These are phyloP conservation scores for Colletotrichum orbiculare DNA, from an alignment of 2,329 filamentous ascomycete genomes.

Conservation along the genomic window DNA sequence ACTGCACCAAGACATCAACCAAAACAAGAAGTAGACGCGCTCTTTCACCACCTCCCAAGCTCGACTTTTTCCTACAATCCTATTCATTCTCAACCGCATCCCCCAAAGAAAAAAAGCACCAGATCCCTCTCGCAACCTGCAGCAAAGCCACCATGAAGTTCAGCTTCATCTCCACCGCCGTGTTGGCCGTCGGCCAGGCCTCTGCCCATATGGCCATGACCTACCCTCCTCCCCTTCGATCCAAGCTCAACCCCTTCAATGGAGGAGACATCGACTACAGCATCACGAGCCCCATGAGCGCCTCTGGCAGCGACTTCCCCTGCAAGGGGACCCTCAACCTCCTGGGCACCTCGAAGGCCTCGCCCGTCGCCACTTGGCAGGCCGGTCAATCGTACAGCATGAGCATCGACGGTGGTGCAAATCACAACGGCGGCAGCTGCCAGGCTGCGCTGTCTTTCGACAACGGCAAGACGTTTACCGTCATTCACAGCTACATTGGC, in stretches of 20 bases:
- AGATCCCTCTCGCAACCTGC: conserved; percentile 5
- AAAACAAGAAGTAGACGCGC: conserved; percentile 30
- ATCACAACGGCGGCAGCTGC: conserved; percentile 79
- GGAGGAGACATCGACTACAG: conserved; percentile 70
- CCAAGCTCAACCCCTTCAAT: conserved; percentile 62
- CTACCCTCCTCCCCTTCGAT: conserved; percentile 62
- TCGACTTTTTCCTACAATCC: background rate
- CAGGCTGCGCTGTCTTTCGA: conserved; percentile 82
- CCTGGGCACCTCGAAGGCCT: conserved; percentile 60
- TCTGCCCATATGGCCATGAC: conserved; percentile 68
- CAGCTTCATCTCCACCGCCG: conserved; percentile 43
- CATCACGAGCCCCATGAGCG: conserved; percentile 74
- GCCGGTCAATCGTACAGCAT: conserved; percentile 73
- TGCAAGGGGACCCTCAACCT: conserved; percentile 75
- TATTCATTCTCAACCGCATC: background rate
- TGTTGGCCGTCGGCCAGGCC: conserved; percentile 53
- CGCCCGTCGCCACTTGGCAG: conserved; percentile 68
- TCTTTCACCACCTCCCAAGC: conserved; percentile 19
- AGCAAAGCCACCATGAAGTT: conserved; percentile 51
- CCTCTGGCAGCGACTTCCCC: conserved; percentile 74
- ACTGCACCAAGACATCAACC: conserved; percentile 14
- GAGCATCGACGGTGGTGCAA: conserved; percentile 70
- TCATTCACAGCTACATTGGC: conserved; percentile 69
- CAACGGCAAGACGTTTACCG: conserved; percentile 75
- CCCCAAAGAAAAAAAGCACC: background rate